Base-by-base conservation (phyloP, 2,329 filamentous ascomycete genomes). In the Exophiala aquamarina region DNA sequence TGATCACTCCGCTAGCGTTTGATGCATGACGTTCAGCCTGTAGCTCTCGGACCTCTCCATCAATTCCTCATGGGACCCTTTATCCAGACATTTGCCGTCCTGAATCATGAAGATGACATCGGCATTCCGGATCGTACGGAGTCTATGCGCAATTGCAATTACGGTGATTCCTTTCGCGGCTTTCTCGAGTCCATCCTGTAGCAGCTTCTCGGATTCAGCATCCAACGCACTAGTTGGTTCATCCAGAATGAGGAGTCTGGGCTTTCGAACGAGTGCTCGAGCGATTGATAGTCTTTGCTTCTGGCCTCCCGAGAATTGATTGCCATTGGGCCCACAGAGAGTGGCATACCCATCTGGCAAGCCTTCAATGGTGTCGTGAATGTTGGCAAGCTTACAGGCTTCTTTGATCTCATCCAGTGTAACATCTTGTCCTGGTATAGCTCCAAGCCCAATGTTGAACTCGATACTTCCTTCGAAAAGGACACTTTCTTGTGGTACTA, bases 401-500 rank as follows among this genome's bases (percentile, higher is more conserved):
- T 86, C 77, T 41, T 96, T 76, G 1, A 79, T 78, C 44, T 83
- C 81, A 47, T 95, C 89, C 0, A 81, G 68, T 1, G 91, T 78
- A 17, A 83, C 75, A 5, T 85, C 80, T 11, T 76, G 72, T 4
- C 85, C 72, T 29, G 44, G 43, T 14, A 41, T 21, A 29, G 83
- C 81, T 21, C 89, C 89, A 2, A 97, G 78, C 4, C 94, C 69
- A 54, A 97, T 89, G 63, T 97, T 97, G 33, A 97, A 91, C 54
- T 78, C 79, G 59, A 97, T 88, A 0, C 86, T 90, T 34, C 92
- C 92, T 65, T 94, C 89, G 69, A 95, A 97, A 0, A 97, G 72
- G 0, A 90, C 95, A 0, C 91, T 91, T 64, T 97, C 92, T 63
- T 97, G 93, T 26, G 86, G 89, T 11, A 97, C 93, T 9, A 97